Percentiles rank a stretch among this genome's conserved stretches.
Evolutionary conservation across 208 protist genomes (phyloP).

Genomic region (Zelonia costaricensis): DNA sequence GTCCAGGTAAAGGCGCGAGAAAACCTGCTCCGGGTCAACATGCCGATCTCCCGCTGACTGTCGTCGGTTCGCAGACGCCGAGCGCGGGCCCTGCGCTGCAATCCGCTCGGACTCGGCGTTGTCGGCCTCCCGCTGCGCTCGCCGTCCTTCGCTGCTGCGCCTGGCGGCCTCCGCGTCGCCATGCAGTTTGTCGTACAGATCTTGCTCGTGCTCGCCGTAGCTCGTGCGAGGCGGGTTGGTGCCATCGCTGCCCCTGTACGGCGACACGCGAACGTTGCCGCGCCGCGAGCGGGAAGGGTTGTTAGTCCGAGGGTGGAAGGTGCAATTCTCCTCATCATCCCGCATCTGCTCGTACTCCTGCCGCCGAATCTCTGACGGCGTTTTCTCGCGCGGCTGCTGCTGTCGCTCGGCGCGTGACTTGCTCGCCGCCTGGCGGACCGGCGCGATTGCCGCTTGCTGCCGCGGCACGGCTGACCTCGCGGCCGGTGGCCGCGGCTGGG

Average conservation of each 20-base stretch:
- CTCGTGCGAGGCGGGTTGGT: slow-evolving; percentile 4
- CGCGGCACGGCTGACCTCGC: not conserved
- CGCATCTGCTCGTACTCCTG: slow-evolving; percentile 7
- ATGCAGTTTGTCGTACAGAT: slow-evolving; percentile 15
- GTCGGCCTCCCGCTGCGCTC: not conserved
- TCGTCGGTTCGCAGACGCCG: not conserved
- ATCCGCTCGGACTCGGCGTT: slow-evolving; percentile 9
- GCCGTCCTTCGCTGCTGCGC: slow-evolving; percentile 2
- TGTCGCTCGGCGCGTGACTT: no score
- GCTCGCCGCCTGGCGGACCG: not conserved
- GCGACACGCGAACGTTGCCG: not conserved
- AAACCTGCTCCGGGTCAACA: slow-evolving; percentile 28
- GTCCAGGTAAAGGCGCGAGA: slow-evolving; percentile 59
- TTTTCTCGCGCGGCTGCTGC: no score
- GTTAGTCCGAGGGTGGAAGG: slow-evolving; percentile 40
- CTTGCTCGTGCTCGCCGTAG: slow-evolving; percentile 9
- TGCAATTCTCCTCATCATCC: slow-evolving; percentile 44
- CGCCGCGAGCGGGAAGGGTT: slow-evolving; percentile 1
- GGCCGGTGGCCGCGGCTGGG: not conserved
- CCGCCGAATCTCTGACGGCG: no score
- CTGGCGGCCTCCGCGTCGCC: slow-evolving; percentile 16
- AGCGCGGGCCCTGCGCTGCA: not conserved
- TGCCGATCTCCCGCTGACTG: not conserved
- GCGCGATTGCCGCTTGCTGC: not conserved
- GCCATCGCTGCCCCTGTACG: not conserved